Conservation (phyloP, 768 basidiomycete genomes). For the Cystoderma amianthinum region DNA sequence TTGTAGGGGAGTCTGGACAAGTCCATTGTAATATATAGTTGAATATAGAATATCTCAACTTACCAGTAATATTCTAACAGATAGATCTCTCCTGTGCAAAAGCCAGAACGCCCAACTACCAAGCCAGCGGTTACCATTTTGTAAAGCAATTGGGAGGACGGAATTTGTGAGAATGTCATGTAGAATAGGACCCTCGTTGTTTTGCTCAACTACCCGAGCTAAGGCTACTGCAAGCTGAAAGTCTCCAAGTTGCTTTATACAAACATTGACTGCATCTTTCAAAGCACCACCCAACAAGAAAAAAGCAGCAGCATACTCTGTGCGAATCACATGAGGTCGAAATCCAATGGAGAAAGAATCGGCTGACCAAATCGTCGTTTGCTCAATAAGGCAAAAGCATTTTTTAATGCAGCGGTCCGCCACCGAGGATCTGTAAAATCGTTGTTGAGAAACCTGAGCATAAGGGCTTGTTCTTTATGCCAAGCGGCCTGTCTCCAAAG, state of each 20-base stretch:
- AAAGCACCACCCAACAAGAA: conserved; percentile 87
- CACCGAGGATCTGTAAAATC: conserved; percentile 81
- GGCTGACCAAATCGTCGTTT: conserved; percentile 87
- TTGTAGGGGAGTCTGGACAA: conserved; percentile 61
- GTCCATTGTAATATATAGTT: neutral
- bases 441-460: conserved; percentile 90
- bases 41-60: conserved; percentile 17
- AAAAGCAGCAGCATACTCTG: conserved; percentile 98
- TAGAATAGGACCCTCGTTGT: conserved; percentile 75
- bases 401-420: conserved; percentile 92
- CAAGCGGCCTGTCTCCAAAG: conserved; percentile 94
- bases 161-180: conserved; percentile 61
- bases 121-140: conserved; percentile 86
- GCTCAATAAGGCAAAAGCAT: conserved; percentile 86
- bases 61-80: conserved; percentile 87
- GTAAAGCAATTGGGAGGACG: conserved; percentile 81
- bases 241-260: conserved; percentile 80
- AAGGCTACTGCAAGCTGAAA: conserved; percentile 87
- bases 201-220: conserved; percentile 78
- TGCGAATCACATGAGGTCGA: neutral
- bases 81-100: conserved; percentile 78
- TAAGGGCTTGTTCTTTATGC: conserved; percentile 83
- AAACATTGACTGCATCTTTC: conserved; percentile 89
- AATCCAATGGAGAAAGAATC: conserved; percentile 4
- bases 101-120: conserved; percentile 97